Evolutionary conservation across 257 asterid genomes (phyloP), one percentile per base, ranked within the genome.

Genomic region (Parsonsia alboflavescens): DNA sequence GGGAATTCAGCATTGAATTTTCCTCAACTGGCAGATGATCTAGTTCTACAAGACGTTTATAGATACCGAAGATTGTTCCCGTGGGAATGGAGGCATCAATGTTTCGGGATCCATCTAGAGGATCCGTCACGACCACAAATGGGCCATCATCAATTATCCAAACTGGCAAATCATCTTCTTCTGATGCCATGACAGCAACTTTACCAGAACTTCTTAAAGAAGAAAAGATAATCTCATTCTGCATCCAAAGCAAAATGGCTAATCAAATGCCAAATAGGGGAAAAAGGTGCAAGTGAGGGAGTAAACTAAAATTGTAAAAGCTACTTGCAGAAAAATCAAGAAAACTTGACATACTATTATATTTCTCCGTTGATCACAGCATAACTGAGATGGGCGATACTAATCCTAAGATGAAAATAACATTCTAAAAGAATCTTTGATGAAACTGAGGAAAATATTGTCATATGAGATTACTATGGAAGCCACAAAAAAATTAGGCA

Each of bases 31-130:
- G 97, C 57, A 91, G 83, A 82, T 90, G 95, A 83, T 91, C 97
- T 16, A 89, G 74, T 75, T 93, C 98, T 67, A 50, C 75, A 5
- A 93, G 97, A 28, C 91, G 93, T 54, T 68, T 84, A 59, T 93
- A 93, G 78, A 93, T 78, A 67, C 98, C 98, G 16, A 93, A 91
- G 75, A 93, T 93, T 44, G 97, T 90, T 53, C 98, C 98, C 6
- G 97, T 93, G n/a, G 98, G 97, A 80, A 93, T 91, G 7, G 97
- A 93, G 45, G 98, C 98, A 75, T 90, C 98, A 17, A 93, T 93
- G 59, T 93, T 93, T 42, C 98, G 79, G 22, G 97, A 93, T 36
- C 98, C 98, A 78, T 93, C 98, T 2, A 93, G 77, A 69, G 98
- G 97, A 73, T 93, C 98, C 58, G 87, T 78, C 30, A 91, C 98